Percentiles rank a stretch among this genome's conserved stretches.
phyloP scores from a whole-genome alignment of 768 basidiomycete genomes.

The Lentinula boryana region DNA sequence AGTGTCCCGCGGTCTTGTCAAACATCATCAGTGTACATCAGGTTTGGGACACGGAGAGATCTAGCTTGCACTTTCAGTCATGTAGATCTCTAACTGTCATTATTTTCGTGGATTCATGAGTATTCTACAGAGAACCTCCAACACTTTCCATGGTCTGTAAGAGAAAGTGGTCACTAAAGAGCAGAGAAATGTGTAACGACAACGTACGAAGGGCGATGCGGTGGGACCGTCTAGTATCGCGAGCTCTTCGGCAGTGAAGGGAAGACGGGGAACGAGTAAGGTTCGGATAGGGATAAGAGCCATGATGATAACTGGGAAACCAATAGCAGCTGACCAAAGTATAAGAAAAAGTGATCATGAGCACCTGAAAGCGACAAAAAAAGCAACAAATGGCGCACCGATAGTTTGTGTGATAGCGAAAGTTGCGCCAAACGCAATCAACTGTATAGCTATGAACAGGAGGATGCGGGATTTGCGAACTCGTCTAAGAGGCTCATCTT shows the following conservation, averaged over 20 bases:
- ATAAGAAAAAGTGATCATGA: neutral
- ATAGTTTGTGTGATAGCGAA: constrained; percentile 90
- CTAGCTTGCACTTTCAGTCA: too few species aligned
- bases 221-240: constrained; percentile 84
- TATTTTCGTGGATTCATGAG: neutral
- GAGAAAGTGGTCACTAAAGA: constrained; percentile 39
- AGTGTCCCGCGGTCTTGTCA: too few species aligned
- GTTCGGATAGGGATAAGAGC: constrained; percentile 74
- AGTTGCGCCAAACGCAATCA: constrained; percentile 80
- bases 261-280: constrained; percentile 62
- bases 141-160: constrained; percentile 18
- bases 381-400: constrained; percentile 36
- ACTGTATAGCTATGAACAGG: constrained; percentile 68
- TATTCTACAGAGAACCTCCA: neutral
- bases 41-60: too few species aligned
- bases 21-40: too few species aligned
- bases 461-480: constrained; percentile 72
- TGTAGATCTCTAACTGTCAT: neutral
- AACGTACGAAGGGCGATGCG: constrained; percentile 78
- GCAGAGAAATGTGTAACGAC: neutral
- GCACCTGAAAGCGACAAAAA: constrained; percentile 4
- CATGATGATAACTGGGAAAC: constrained; percentile 86
- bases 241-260: constrained; percentile 76
- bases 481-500: constrained; percentile 62
- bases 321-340: constrained; percentile 68